Percentiles rank a stretch among this genome's conserved stretches.
phyloP scores from a whole-genome alignment of 345 rosid genomes.

The Xanthoceras sorbifolium region DNA sequence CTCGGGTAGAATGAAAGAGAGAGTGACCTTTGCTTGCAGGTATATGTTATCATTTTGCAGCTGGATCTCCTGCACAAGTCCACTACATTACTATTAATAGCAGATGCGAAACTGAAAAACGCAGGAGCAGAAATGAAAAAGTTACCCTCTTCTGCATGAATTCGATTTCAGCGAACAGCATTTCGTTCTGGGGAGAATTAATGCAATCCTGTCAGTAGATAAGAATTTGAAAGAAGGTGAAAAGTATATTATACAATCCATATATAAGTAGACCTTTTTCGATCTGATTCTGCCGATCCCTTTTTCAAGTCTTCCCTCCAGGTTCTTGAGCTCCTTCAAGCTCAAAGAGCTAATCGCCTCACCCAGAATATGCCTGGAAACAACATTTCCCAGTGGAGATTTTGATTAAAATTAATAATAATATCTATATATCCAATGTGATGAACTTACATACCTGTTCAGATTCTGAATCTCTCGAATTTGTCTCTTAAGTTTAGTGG shows the following conservation, averaged over 20 bases:
- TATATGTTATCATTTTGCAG: slow-evolving; percentile 80
- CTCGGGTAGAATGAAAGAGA: background rate
- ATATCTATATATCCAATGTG: background rate
- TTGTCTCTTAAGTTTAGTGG: slow-evolving; percentile 73
- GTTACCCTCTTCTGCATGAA: slow-evolving; percentile 94
- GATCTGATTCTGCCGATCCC: slow-evolving; percentile 81
- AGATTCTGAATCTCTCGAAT: slow-evolving; percentile 73
- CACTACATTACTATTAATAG: background rate
- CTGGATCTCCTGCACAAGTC: slow-evolving; percentile 64
- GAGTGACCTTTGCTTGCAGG: slow-evolving; percentile 71
- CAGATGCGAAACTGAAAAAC: background rate
- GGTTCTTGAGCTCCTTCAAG: slow-evolving; percentile 75
- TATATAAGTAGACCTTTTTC: slow-evolving; percentile 58
- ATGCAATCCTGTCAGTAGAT: slow-evolving; percentile 20
- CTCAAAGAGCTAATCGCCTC: slow-evolving; percentile 67
- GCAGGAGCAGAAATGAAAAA: slow-evolving; percentile 17
- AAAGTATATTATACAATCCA: background rate
- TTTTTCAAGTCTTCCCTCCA: slow-evolving; percentile 76
- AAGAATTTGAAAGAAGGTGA: background rate
- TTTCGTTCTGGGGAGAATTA: slow-evolving; percentile 58
- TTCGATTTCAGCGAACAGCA: slow-evolving; percentile 82
- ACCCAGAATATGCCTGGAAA: slow-evolving; percentile 72
- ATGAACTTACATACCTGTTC: slow-evolving; percentile 47
- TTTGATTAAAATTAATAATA: background rate
- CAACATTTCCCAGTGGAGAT: background rate